These are phyloP conservation scores for Pythium periplocum DNA, from an alignment of 352 stramenopile genomes.

Conservation along the genomic window DNA sequence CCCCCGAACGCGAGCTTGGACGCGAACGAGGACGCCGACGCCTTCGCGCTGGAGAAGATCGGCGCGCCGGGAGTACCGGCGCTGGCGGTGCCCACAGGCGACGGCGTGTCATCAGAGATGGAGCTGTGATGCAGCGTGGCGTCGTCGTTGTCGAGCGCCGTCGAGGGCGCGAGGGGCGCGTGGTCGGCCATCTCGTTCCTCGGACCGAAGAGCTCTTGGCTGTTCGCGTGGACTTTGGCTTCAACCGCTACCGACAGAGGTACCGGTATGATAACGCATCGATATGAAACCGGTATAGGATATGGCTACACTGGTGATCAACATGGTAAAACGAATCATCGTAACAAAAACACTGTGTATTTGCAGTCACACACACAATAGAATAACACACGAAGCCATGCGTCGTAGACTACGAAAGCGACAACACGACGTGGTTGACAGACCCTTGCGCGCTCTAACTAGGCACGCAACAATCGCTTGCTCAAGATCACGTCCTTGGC, in stretches of 20 bases:
- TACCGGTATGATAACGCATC: conserved; percentile 2
- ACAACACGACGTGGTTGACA: too few species aligned
- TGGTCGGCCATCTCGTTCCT: background rate
- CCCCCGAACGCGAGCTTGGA: conserved; percentile 53
- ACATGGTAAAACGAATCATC: too few species aligned
- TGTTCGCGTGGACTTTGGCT: conserved; percentile 1
- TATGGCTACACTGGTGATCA: background rate
- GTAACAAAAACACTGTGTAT: too few species aligned
- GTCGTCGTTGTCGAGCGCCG: background rate
- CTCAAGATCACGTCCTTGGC: too few species aligned
- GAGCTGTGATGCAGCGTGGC: conserved; percentile 8
- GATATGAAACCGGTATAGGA: background rate
- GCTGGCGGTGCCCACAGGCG: conserved; percentile 14
- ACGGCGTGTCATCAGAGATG: conserved; percentile 17
- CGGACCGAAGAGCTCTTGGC: background rate
- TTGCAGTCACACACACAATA: too few species aligned
- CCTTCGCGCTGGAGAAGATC: conserved; percentile 27
- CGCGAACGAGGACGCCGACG: conserved; percentile 36
- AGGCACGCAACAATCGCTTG: too few species aligned
- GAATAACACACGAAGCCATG: too few species aligned
- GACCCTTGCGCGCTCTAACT: too few species aligned
- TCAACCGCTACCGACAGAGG: background rate
- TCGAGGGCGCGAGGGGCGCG: conserved; percentile 2
- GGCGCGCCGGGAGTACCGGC: conserved; percentile 27
- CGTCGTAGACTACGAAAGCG: too few species aligned